These are phyloP conservation scores for Raffaelea albimanens DNA, from an alignment of 2,329 filamentous ascomycete species.

Conservation along the genomic window DNA sequence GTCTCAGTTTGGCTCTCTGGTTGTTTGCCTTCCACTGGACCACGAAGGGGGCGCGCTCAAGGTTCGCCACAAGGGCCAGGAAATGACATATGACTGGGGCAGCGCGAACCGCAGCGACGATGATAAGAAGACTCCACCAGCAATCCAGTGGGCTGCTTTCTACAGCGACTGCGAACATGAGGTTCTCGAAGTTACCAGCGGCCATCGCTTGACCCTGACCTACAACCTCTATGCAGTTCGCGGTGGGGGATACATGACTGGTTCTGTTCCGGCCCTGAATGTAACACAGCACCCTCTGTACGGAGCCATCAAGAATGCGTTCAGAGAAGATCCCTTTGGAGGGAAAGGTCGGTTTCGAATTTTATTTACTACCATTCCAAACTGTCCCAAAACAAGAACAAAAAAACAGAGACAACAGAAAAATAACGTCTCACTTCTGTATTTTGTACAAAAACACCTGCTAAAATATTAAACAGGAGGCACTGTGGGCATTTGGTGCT, in stretches of 20 bases:
- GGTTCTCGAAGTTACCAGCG: conserved; percentile 35
- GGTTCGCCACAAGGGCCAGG: conserved; percentile 28
- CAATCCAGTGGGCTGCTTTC: conserved; percentile 33
- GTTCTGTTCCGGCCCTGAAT: not conserved
- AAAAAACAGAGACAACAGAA: too few species aligned
- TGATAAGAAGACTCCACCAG: not conserved
- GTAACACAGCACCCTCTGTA: not conserved
- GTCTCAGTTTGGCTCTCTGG: conserved; percentile 42
- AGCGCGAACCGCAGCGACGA: conserved; percentile 1
- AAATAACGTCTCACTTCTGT: too few species aligned
- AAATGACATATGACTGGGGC: conserved; percentile 31
- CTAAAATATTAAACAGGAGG: not conserved
- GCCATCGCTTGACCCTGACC: conserved; percentile 47
- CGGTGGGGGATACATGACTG: not conserved
- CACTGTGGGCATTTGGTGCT: not conserved
- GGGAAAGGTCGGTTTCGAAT: not conserved
- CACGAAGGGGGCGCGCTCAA: conserved; percentile 32
- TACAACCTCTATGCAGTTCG: conserved; percentile 41
- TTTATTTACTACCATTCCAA: not conserved
- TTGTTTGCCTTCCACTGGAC: conserved; percentile 34
- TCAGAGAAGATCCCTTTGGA: not conserved
- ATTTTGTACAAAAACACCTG: not conserved
- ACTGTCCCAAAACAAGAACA: not conserved
- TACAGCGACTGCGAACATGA: conserved; percentile 45
- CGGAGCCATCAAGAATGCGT: not conserved